These are phyloP conservation scores for Rhodotorula sp. DNA, from an alignment of 1,284 basidiomycete species.

Conservation along the genomic window DNA sequence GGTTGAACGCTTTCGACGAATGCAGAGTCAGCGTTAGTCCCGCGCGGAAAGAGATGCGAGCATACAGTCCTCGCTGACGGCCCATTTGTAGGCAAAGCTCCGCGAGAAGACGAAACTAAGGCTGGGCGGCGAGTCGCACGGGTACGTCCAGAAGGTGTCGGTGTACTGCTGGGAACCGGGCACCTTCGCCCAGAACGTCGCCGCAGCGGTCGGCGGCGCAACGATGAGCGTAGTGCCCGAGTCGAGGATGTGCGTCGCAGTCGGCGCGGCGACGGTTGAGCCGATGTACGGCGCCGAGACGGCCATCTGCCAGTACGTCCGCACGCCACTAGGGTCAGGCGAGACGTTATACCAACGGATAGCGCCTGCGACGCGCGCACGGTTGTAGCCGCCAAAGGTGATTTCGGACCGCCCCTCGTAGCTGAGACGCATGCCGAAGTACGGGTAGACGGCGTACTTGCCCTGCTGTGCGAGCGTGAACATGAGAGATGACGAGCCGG, in stretches of 20 bases:
- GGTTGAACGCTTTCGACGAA: constrained; percentile 27
- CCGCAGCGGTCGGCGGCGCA: constrained; percentile 26
- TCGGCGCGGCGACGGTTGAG: background rate
- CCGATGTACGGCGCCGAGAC: constrained; percentile 8
- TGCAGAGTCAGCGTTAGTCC: background rate
- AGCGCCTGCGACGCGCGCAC: background rate
- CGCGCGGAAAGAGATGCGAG: no score
- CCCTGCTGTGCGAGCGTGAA: constrained; percentile 25
- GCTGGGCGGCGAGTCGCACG: constrained; percentile 20
- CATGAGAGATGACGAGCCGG: constrained; percentile 18
- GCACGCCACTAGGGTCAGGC: background rate
- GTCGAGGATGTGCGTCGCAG: constrained; percentile 31
- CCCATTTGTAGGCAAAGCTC: background rate
- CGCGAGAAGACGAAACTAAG: constrained; percentile 22
- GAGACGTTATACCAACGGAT: constrained; percentile 13
- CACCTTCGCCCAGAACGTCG: constrained; percentile 27
- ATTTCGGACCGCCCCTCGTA: constrained; percentile 10
- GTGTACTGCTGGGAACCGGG: constrained; percentile 14
- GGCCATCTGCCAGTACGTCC: constrained; percentile 38
- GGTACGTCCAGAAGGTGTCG: constrained; percentile 22
- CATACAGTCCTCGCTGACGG: constrained; percentile 15
- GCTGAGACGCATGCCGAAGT: constrained; percentile 22
- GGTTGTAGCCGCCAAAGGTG: constrained; percentile 21
- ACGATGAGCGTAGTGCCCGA: constrained; percentile 37
- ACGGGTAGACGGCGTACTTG: constrained; percentile 2